These are phyloP conservation scores for Populus nigra DNA, from an alignment of 345 rosid species.

Conservation along the genomic window DNA sequence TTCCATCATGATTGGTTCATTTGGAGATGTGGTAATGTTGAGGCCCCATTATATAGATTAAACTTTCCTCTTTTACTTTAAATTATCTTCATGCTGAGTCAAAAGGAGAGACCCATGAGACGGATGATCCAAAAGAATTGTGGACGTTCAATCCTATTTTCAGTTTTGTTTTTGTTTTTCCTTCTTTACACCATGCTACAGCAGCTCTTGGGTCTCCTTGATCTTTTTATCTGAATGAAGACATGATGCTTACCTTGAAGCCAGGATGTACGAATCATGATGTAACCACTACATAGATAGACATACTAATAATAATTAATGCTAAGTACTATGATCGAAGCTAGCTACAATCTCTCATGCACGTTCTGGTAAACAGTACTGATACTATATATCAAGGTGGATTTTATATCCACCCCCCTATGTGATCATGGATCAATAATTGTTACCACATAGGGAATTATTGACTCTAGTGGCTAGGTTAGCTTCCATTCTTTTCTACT, in stretches of 20 bases:
- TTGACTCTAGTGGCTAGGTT: not conserved
- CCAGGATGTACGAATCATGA: not conserved
- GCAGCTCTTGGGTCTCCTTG: not conserved
- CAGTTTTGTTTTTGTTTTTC: not conserved
- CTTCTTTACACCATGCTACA: not conserved
- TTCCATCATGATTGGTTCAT: not conserved
- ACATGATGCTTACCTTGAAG: not conserved
- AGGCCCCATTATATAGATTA: not conserved
- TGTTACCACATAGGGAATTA: not conserved
- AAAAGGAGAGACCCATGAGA: not conserved
- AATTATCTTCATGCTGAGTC: not conserved
- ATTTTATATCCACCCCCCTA: not conserved
- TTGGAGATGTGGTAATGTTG: not conserved
- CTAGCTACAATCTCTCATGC: not conserved
- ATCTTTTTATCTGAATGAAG: not conserved
- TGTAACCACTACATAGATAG: not conserved
- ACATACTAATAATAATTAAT: not conserved
- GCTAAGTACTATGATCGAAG: not conserved
- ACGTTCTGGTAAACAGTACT: not conserved
- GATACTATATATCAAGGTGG: not conserved
- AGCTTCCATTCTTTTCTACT: not conserved
- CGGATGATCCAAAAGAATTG: not conserved
- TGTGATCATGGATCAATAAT: constrained; percentile 4
- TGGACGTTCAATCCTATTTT: not conserved
- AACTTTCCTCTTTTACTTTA: not conserved